A percentile compares a stretch with the other conserved stretches of the same genome.
Conservation (phyloP, 2,329 filamentous ascomycete species). For the Rasamsonia emersonii region DNA sequence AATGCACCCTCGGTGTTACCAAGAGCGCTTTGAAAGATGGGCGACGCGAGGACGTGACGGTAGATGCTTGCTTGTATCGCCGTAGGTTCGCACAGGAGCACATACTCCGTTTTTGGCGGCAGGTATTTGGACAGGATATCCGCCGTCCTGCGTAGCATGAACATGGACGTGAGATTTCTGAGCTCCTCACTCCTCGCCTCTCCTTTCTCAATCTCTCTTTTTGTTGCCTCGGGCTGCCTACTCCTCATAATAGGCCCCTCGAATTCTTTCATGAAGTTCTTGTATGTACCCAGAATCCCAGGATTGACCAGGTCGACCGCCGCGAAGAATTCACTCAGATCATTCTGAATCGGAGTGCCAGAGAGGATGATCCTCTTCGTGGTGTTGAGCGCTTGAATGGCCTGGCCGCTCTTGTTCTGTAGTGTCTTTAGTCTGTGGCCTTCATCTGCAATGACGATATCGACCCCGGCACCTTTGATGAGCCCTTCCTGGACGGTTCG, state of each 20-base stretch:
- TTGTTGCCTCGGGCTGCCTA: constrained; percentile 54
- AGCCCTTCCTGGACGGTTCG: constrained; percentile 57
- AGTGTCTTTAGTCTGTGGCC: constrained; percentile 60
- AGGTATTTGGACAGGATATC: constrained; percentile 59
- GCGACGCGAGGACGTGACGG: constrained; percentile 55
- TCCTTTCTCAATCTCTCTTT: constrained; percentile 55
- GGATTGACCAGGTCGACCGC: constrained; percentile 64
- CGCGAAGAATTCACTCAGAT: constrained; percentile 58
- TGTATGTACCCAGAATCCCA: constrained; percentile 53
- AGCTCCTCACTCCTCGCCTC: constrained; percentile 55
- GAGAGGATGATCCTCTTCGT: constrained; percentile 55
- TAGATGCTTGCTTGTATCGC: constrained; percentile 53
- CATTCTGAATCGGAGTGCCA: constrained; percentile 61
- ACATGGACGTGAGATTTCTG: constrained; percentile 50
- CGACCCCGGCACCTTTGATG: constrained; percentile 53
- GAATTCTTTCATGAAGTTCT: constrained; percentile 56
- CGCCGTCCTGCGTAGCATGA: constrained; percentile 58
- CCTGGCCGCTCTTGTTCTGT: constrained; percentile 59
- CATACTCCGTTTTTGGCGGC: constrained; percentile 59
- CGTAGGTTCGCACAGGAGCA: constrained; percentile 58
- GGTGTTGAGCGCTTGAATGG: constrained; percentile 56
- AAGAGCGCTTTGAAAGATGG: constrained; percentile 53
- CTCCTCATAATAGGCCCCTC: constrained; percentile 57
- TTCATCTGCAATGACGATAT: constrained; percentile 64
- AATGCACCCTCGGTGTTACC: constrained; percentile 55